Conservation (phyloP, 2,329 filamentous ascomycete genomes). For the Alternaria gaisen region DNA sequence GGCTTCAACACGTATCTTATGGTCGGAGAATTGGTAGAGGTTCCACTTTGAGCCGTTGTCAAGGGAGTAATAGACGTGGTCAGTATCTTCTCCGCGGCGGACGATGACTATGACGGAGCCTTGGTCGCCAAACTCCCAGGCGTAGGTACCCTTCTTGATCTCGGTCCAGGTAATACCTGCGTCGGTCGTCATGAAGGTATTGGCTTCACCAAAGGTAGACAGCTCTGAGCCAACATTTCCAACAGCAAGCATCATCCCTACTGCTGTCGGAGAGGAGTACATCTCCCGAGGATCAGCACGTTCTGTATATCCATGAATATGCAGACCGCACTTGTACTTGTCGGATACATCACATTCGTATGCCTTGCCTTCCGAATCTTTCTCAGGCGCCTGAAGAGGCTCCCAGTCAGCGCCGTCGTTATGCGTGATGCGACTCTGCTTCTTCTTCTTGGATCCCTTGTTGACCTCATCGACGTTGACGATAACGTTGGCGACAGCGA, state of each 20-base stretch:
- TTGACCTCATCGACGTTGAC: conserved; percentile 73
- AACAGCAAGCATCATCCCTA: conserved; percentile 88
- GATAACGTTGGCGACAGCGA: conserved; percentile 86
- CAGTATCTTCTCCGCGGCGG: conserved; percentile 72
- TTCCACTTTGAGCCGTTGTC: conserved; percentile 85
- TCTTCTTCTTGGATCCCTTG: conserved; percentile 74
- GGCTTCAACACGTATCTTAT: conserved; percentile 75
- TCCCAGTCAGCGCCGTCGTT: conserved; percentile 94
- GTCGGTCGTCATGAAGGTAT: conserved; percentile 91
- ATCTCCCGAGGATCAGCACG: conserved; percentile 81
- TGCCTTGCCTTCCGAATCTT: conserved; percentile 74
- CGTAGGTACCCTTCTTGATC: conserved; percentile 86
- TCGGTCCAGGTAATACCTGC: conserved; percentile 89
- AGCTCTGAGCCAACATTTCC: conserved; percentile 87
- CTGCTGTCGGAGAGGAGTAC: conserved; percentile 85
- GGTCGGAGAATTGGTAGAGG: conserved; percentile 75
- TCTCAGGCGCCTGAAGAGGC: conserved; percentile 74
- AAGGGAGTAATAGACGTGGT: conserved; percentile 75
- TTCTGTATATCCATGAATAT: conserved; percentile 96
- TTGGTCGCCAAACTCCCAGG: conserved; percentile 96
- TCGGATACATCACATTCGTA: conserved; percentile 72
- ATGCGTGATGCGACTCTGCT: conserved; percentile 93
- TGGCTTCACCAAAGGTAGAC: conserved; percentile 72
- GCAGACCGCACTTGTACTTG: conserved; percentile 77
- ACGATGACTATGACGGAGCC: conserved; percentile 92